Evolutionary conservation across 129 eudicot species (phyloP).

Genomic region (Calendula officinalis): DNA sequence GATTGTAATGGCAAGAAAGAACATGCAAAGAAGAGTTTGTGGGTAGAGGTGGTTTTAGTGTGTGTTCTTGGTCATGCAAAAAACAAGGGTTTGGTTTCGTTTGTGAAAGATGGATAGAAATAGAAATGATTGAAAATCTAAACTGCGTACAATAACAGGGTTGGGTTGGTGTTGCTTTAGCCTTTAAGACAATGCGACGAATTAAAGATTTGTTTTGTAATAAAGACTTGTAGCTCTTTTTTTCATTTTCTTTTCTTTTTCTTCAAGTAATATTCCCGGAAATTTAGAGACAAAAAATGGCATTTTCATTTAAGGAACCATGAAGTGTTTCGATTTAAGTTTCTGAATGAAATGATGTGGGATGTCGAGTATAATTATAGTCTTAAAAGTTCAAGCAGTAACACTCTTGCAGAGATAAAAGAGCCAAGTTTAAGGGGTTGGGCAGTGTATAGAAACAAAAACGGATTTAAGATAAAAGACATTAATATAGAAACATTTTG

Average conservation of each 20-base stretch:
- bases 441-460: too few relatives aligned
- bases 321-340: too few relatives aligned
- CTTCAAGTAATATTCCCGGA: slow-evolving; percentile 1
- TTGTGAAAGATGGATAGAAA: slow-evolving; percentile 25
- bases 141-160: slow-evolving; percentile 6
- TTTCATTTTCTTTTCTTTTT: not conserved
- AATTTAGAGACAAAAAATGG: slow-evolving; percentile 12
- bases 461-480: too few relatives aligned
- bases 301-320: not conserved
- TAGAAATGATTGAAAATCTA: slow-evolving; percentile 26
- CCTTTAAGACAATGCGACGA: slow-evolving; percentile 13
- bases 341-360: too few relatives aligned
- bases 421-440: too few relatives aligned
- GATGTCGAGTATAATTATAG: too few relatives aligned
- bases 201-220: slow-evolving; percentile 12
- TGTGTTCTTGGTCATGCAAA: slow-evolving; percentile 43
- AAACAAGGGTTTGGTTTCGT: slow-evolving; percentile 30
- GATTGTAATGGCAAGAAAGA: slow-evolving; percentile 26
- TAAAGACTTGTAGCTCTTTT: not conserved
- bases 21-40: slow-evolving; percentile 30
- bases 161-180: slow-evolving; percentile 28
- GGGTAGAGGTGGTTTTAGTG: slow-evolving; percentile 9
- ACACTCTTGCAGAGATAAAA: too few relatives aligned
- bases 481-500: too few relatives aligned
- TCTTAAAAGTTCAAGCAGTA: too few relatives aligned